Conservation (phyloP, 1,139 yeast genomes). For the Sugiyamaella neomexicana region DNA sequence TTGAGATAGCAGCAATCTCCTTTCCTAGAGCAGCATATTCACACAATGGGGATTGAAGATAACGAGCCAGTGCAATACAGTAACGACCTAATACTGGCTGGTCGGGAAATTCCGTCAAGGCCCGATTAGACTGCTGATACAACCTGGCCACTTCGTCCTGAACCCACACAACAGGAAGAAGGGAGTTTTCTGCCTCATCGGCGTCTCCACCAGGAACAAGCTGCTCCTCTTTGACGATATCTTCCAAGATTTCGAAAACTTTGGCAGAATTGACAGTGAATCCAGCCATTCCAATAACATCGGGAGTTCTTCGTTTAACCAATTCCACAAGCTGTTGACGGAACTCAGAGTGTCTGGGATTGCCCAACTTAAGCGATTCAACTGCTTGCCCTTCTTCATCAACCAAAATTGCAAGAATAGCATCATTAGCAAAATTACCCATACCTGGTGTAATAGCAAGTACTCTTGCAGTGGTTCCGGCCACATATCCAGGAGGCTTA, state of each 20-base stretch:
- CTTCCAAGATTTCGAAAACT: slow-evolving; percentile 57
- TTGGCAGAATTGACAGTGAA: slow-evolving; percentile 72
- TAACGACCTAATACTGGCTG: slow-evolving; percentile 80
- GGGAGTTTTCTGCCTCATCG: slow-evolving; percentile 31
- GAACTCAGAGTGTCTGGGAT: slow-evolving; percentile 59
- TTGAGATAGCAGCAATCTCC: slow-evolving; percentile 67
- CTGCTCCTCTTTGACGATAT: slow-evolving; percentile 55
- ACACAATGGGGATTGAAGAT: slow-evolving; percentile 82
- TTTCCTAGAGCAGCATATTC: slow-evolving; percentile 83
- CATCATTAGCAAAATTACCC: slow-evolving; percentile 78
- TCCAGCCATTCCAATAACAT: slow-evolving; percentile 88
- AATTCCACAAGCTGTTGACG: slow-evolving; percentile 60
- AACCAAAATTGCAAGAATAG: slow-evolving; percentile 77
- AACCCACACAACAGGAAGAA: slow-evolving; percentile 68
- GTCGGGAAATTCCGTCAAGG: slow-evolving; percentile 79
- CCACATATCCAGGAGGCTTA: slow-evolving; percentile 72
- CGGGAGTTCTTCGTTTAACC: slow-evolving; percentile 62
- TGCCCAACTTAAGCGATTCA: slow-evolving; percentile 75
- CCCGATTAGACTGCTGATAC: slow-evolving; percentile 78
- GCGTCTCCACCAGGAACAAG: slow-evolving; percentile 56
- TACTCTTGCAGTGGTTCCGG: slow-evolving; percentile 83
- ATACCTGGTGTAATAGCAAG: slow-evolving; percentile 82
- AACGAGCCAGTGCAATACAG: slow-evolving; percentile 86
- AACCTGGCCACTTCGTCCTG: slow-evolving; percentile 93
- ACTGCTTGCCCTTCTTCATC: slow-evolving; percentile 79